Conservation (phyloP, 73 alveolate genomes). For the Paramecium octaurelia region DNA sequence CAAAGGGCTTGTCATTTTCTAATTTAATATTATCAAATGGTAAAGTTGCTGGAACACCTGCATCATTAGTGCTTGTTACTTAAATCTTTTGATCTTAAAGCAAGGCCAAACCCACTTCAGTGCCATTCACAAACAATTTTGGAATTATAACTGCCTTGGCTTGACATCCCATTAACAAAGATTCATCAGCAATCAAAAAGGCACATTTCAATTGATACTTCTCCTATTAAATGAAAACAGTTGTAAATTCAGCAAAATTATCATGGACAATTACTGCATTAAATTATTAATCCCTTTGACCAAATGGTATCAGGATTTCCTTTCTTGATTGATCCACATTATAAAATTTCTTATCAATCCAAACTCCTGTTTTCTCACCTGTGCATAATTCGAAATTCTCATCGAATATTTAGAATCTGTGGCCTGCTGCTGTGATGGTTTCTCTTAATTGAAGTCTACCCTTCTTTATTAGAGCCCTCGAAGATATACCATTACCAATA, state of each 20-base stretch:
- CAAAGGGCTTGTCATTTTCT: constrained; percentile 62
- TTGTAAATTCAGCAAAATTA: constrained; percentile 11
- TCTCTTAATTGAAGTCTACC: constrained; percentile 74
- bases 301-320: constrained; percentile 79
- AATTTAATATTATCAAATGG: constrained; percentile 61
- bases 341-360: constrained; percentile 67
- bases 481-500: constrained; percentile 78
- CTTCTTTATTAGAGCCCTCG: constrained; percentile 87
- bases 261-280: constrained; percentile 51
- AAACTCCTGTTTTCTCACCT: constrained; percentile 81
- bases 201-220: constrained; percentile 57
- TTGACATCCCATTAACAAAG: background rate
- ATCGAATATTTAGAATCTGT: constrained; percentile 74
- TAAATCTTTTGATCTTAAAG: background rate
- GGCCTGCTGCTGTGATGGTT: constrained; percentile 83
- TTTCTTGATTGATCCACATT: constrained; percentile 64
- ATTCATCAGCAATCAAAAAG: constrained; percentile 52
- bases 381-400: constrained; percentile 73
- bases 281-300: background rate
- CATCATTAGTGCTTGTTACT: background rate
- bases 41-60: background rate
- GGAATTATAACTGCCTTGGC: background rate
- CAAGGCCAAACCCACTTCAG: background rate
- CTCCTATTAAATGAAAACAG: constrained; percentile 57
- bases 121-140: background rate